These are phyloP conservation scores for Flueggea neowawraea DNA, from an alignment of 441 rosid genomes.

Conservation along the genomic window DNA sequence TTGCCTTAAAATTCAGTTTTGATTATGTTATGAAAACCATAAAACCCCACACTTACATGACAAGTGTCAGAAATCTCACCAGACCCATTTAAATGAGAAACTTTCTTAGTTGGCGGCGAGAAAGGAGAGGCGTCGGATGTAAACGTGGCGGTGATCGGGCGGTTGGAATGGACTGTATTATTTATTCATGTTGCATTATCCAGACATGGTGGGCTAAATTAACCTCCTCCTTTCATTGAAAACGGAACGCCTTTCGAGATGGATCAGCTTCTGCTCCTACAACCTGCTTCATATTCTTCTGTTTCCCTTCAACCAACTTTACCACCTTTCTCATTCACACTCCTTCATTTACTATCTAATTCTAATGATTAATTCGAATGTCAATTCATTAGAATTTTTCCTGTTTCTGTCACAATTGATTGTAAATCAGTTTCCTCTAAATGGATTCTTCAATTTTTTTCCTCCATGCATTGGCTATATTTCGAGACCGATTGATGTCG, in stretches of 20 bases:
- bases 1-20: conserved; percentile 15
- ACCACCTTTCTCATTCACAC: too few species aligned
- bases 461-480: too few species aligned
- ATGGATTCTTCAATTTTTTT: too few species aligned
- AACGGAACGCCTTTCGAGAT: conserved; percentile 44
- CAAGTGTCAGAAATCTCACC: conserved; percentile 43
- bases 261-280: conserved; percentile 41
- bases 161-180: not conserved
- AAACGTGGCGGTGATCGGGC: conserved; percentile 17
- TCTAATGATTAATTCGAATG: too few species aligned
- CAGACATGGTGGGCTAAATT: conserved; percentile 5
- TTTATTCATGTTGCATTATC: conserved; percentile 12
- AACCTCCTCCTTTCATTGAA: conserved; percentile 12
- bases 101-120: conserved; percentile 14
- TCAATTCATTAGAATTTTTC: too few species aligned
- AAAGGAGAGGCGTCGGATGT: conserved; percentile 18
- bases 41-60: conserved; percentile 37
- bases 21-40: conserved; percentile 1
- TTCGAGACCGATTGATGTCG: too few species aligned
- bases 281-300: conserved; percentile 29
- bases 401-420: too few species aligned
- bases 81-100: conserved; percentile 24
- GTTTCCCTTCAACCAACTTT: conserved; percentile 1
- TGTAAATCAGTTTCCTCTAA: too few species aligned
- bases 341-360: too few species aligned